Evolutionary conservation across 495 filamentous ascomycete species (phyloP), one percentile per base, ranked within the genome.

Genomic region (Aspergillus egyptiacus): DNA sequence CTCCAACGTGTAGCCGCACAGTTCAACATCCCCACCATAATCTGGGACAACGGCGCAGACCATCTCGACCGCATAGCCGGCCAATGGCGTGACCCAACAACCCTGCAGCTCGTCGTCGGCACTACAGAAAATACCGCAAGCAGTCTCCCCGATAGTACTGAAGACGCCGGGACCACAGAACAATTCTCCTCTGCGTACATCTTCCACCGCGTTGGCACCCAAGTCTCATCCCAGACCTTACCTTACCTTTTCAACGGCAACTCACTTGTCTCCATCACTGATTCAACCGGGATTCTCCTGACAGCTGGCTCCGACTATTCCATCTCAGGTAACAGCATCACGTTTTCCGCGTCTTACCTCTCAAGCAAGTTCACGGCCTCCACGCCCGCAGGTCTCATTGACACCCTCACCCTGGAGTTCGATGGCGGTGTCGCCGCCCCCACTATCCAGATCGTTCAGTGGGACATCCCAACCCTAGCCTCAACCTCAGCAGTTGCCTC

Each of bases 1-100:
- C 69, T 83, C 49, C 59, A 76, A 45, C 69, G 69, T 22, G 72
- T 66, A 1, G 70, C 74, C 1, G 63, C 53, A 11, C 61, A 71
- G 19, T 72, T 74, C 50, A 59, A 70, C 39, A 74, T 78, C 34
- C 53, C 69, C 10, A 64, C 68, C 8, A 64, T 81, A 4, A 56
- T 83, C 11, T 83, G 79, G 80, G 80, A 83, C 59, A 82, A 81
- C 37, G 76, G 79, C 1, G 31, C 58, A 3, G 63, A 66, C 38
- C 63, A 66, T 14, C 32, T 67, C 9, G 67, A 80, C 33, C 69
- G 79, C 18, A 58, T 57, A 2, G 56, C 68, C 0, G 65, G 67
- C 14, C 57, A 46, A 14, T 83, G 75, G 76, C 62, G 72, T 14
- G 81, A 84, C 51, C 62, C 64, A 0, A 64, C 71, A 5, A 69